Percentiles rank a stretch among this genome's conserved stretches.
Evolutionary conservation across 1,284 basidiomycete species (phyloP).

Genomic region (Pholiota adiposa): DNA sequence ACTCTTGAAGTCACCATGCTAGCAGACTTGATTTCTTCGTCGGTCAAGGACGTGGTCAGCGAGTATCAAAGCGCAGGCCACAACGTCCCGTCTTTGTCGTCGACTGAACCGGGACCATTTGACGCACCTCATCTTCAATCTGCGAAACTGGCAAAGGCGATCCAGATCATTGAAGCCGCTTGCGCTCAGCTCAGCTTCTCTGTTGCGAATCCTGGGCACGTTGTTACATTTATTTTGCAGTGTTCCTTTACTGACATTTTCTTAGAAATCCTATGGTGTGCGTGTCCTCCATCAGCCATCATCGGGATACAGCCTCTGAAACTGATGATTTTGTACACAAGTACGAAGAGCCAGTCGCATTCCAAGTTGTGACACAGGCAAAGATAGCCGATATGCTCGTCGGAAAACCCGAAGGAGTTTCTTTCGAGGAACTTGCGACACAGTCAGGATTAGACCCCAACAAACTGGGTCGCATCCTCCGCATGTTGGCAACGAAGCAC

Average conservation of each 20-base stretch:
- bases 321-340: not conserved
- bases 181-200: conserved; percentile 34
- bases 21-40: conserved; percentile 7
- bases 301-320: not conserved
- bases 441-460: conserved; percentile 27
- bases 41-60: conserved; percentile 10
- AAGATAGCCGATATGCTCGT: conserved; percentile 28
- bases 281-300: not conserved
- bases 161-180: conserved; percentile 35
- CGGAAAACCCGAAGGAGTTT: conserved; percentile 30
- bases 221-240: conserved; percentile 32
- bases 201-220: conserved; percentile 34
- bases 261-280: conserved; percentile 15
- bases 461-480: conserved; percentile 34
- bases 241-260: not conserved
- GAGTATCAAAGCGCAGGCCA: conserved; percentile 13
- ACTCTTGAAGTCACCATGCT: conserved; percentile 10
- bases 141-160: conserved; percentile 26
- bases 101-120: conserved; percentile 29
- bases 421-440: conserved; percentile 26
- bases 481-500: conserved; percentile 36
- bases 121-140: conserved; percentile 26
- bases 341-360: conserved; percentile 15
- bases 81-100: conserved; percentile 29
- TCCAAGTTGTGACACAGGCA: conserved; percentile 12